Evolutionary conservation across 805 yeast genomes (phyloP), one percentile per base, ranked within the genome.

Genomic region (Starmerella tilneyi): DNA sequence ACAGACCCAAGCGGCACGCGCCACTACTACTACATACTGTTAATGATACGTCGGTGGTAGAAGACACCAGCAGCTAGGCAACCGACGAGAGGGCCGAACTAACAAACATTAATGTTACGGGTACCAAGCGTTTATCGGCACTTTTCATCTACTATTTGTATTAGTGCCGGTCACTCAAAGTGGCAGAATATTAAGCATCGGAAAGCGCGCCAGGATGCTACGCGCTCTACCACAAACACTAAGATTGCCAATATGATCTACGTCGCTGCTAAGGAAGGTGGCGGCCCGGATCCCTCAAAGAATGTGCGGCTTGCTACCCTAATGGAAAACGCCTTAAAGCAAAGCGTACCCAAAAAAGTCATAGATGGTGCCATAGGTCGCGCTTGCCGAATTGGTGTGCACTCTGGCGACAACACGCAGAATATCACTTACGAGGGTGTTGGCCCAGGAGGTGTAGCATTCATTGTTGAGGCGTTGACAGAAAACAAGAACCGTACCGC

Each of bases 101-200:
- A 7, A 7, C 13, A n/a, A 20, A 8, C 9, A 11, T 16, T 11
- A 23, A 36, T 36, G 40, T 30, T 36, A 15, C 29, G 12, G 21
- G 15, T 22, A n/a, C 40, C 22, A 4, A 5, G 21, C 4, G 12
- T 28, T 7, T 13, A 3, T 7, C 37, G 49, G 1, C 39, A 16
- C 17, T 41, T 47, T 16, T 27, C 42, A n/a, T 34, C 42, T 3
- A 9, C 35, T 21, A 15, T 33, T 9, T 16, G 33, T 1, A 16
- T 13, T 9, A 27, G n/a, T 2, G 78, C 85, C 0, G 98, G 98
- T 1, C 98, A 89, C 63, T 81, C 84, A 29, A 89, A 88, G 63
- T 89, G 98, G 98, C 84, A 94, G 34, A 84, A 83, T 39, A 89
- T 92, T 55, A 82, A 86, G 59, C 96, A 86, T 60, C 92, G 83